These are phyloP conservation scores for Claviceps paspali DNA, from an alignment of 2,329 filamentous ascomycete species.

Conservation along the genomic window DNA sequence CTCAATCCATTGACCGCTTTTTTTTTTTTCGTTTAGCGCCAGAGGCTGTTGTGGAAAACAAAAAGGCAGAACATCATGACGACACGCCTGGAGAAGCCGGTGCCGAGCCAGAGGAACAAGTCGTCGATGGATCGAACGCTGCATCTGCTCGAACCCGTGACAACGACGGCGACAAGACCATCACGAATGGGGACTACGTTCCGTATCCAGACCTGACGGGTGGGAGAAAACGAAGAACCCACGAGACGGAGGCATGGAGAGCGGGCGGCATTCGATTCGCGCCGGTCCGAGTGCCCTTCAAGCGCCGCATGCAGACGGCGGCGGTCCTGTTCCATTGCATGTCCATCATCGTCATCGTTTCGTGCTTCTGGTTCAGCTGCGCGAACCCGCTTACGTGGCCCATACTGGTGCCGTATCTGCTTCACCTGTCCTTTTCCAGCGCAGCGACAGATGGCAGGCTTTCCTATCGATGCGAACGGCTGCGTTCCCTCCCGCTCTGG, in stretches of 20 bases:
- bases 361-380: constrained; percentile 79
- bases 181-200: constrained; percentile 6
- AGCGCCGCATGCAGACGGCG: constrained; percentile 60
- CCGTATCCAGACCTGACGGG: constrained; percentile 15
- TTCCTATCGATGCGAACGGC: constrained; percentile 55
- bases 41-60: no score
- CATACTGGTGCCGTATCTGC: constrained; percentile 55
- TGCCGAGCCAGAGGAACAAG: no score
- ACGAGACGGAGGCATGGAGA: constrained; percentile 18
- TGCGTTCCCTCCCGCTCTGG: constrained; percentile 66
- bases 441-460: constrained; percentile 63
- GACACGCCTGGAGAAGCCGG: no score
- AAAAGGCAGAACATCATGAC: no score
- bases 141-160: no score
- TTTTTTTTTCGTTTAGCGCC: no score
- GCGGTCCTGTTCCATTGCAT: constrained; percentile 62
- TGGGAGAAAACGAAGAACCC: constrained; percentile 7
- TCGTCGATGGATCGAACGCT: no score
- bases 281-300: constrained; percentile 57
- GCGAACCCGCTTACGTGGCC: constrained; percentile 90
- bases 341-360: constrained; percentile 53
- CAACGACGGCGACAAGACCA: neutral
- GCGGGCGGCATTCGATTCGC: constrained; percentile 62
- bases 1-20: no score
- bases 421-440: constrained; percentile 70